A percentile compares a stretch with the other conserved stretches of the same genome.
These are phyloP conservation scores for Rhizopogon salebrosus DNA, from an alignment of 768 basidiomycete species.

Conservation along the genomic window DNA sequence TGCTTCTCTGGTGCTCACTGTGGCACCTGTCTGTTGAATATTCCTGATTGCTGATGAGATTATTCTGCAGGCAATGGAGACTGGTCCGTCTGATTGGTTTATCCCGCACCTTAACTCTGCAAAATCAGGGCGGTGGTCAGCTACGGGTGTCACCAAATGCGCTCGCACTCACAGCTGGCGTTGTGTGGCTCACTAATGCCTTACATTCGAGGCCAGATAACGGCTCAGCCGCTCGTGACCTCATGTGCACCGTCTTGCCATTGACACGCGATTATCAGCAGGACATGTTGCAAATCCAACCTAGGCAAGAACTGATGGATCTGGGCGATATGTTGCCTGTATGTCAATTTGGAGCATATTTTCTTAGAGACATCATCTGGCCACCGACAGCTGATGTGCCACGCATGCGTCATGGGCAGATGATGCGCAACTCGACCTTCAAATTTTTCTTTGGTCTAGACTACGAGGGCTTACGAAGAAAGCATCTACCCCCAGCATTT, in stretches of 20 bases:
- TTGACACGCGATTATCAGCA: conserved; percentile 11
- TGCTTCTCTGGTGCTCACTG: too few relatives aligned
- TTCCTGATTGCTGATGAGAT: too few relatives aligned
- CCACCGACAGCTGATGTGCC: background rate
- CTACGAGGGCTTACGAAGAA: background rate
- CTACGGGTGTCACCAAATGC: background rate
- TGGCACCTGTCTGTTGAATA: too few relatives aligned
- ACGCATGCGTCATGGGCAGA: background rate
- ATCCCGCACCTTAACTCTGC: conserved; percentile 16
- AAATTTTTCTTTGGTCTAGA: background rate
- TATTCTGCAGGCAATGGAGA: conserved; percentile 12
- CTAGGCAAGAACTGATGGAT: background rate
- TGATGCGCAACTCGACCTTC: background rate
- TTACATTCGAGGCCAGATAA: conserved; percentile 23
- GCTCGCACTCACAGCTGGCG: conserved; percentile 17
- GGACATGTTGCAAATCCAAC: background rate
- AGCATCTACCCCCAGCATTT: background rate
- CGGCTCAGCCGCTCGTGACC: conserved; percentile 10
- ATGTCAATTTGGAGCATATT: background rate
- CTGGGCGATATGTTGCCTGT: background rate
- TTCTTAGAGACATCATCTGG: background rate
- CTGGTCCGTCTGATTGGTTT: background rate
- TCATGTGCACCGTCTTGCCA: conserved; percentile 19
- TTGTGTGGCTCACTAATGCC: conserved; percentile 19
- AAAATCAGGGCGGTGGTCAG: background rate